phyloP scores from a whole-genome alignment of 768 basidiomycete genomes.

The Auricularia auricula-judae region DNA sequence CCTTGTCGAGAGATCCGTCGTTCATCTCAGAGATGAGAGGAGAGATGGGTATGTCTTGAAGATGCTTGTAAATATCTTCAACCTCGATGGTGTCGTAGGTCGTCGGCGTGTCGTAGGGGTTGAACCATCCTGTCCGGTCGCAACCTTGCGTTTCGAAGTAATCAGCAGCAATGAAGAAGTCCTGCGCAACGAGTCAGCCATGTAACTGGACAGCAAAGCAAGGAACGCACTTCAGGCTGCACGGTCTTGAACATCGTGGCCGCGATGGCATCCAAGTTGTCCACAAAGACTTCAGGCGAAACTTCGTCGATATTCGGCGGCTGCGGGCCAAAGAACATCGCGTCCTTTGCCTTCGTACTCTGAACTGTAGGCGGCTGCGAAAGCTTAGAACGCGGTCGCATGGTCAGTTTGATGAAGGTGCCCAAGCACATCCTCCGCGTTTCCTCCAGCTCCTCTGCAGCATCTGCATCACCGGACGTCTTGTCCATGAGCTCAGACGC shows the following conservation, averaged over 20 bases:
- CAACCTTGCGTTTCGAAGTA: constrained; percentile 70
- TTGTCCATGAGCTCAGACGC: constrained; percentile 27
- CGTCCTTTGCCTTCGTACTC: background rate
- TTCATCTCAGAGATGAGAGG: constrained; percentile 56
- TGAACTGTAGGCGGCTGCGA: constrained; percentile 4
- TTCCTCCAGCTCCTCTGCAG: constrained; percentile 33
- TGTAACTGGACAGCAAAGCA: background rate
- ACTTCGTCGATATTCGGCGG: constrained; percentile 55
- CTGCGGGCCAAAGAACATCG: constrained; percentile 25
- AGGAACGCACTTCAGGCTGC: constrained; percentile 51
- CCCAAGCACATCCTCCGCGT: constrained; percentile 28
- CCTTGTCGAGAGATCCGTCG: constrained; percentile 60
- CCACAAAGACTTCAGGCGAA: constrained; percentile 61
- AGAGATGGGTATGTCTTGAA: constrained; percentile 65
- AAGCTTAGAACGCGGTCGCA: constrained; percentile 33
- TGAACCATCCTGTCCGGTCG: constrained; percentile 75
- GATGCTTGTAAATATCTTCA: constrained; percentile 64
- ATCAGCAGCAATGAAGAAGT: constrained; percentile 67
- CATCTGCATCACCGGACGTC: constrained; percentile 29
- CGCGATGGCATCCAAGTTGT: constrained; percentile 67
- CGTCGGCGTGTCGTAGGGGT: constrained; percentile 38
- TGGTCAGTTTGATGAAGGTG: constrained; percentile 44
- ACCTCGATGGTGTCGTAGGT: constrained; percentile 61
- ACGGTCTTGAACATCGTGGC: constrained; percentile 65
- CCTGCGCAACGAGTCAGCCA: constrained; percentile 29